phyloP scores from a whole-genome alignment of 257 asterid genomes.

The Striga asiatica region DNA sequence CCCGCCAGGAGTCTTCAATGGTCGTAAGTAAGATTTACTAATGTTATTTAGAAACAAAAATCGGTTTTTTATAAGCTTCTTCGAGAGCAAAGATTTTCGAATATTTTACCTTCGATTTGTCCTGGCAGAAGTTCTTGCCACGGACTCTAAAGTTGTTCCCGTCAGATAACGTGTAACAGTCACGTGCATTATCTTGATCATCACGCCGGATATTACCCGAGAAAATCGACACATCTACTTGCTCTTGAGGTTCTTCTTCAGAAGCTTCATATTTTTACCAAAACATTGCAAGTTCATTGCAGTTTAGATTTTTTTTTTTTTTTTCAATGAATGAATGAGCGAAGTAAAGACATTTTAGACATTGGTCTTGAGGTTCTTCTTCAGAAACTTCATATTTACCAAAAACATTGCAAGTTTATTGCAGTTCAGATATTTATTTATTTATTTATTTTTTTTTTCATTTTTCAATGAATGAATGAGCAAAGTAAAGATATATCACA shows the following conservation, averaged over 20 bases:
- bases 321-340: slow-evolving; percentile 14
- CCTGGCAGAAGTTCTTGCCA: slow-evolving; percentile 56
- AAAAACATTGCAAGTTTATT: slow-evolving; percentile 15
- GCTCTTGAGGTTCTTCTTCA: slow-evolving; percentile 58
- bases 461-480: slow-evolving; percentile 12
- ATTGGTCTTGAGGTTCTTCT: slow-evolving; percentile 53
- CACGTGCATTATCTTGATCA: slow-evolving; percentile 62
- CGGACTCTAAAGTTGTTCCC: slow-evolving; percentile 91
- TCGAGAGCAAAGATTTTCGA: no score
- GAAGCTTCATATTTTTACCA: slow-evolving; percentile 22
- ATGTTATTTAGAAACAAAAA: no score
- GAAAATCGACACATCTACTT: slow-evolving; percentile 69
- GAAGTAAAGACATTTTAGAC: no score
- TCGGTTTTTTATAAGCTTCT: no score
- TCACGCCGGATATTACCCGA: slow-evolving; percentile 73
- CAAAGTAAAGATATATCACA: background rate
- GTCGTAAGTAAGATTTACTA: no score
- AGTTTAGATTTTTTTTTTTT: no score
- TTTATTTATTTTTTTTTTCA: no score
- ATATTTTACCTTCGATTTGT: slow-evolving; percentile 91
- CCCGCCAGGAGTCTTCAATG: slow-evolving; percentile 78
- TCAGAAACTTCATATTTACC: slow-evolving; percentile 31
- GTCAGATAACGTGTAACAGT: slow-evolving; percentile 80
- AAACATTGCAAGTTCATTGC: slow-evolving; percentile 13
- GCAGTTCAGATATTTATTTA: no score